phyloP scores from a whole-genome alignment of 2,329 filamentous ascomycete genomes.

The Neophaeococcomyces mojaviensis region DNA sequence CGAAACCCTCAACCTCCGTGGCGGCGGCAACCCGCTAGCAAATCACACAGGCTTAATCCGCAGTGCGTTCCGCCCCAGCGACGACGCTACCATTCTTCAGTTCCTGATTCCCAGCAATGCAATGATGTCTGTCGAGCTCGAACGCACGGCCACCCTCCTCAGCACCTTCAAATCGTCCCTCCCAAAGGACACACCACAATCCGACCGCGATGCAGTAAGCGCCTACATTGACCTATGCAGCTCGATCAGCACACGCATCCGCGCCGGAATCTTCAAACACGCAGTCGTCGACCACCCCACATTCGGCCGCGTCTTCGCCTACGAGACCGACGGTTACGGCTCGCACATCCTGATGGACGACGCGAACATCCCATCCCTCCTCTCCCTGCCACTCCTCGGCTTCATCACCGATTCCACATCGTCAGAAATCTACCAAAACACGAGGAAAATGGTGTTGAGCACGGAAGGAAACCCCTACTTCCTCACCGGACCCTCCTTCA shows the following conservation, averaged over 20 bases:
- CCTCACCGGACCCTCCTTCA: constrained; percentile 66
- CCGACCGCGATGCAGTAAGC: constrained; percentile 34
- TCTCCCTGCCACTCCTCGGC: constrained; percentile 53
- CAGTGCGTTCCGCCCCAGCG: constrained; percentile 87
- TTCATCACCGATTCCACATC: constrained; percentile 56
- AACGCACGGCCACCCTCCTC: constrained; percentile 65
- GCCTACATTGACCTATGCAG: constrained; percentile 34
- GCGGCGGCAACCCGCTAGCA: constrained; percentile 86
- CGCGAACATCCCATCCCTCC: constrained; percentile 56
- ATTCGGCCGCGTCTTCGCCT: constrained; percentile 56
- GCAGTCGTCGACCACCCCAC: constrained; percentile 53
- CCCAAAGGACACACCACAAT: constrained; percentile 3
- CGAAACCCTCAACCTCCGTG: constrained; percentile 75
- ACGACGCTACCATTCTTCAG: constrained; percentile 88
- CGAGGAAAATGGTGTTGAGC: constrained; percentile 70
- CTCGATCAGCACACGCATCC: constrained; percentile 57
- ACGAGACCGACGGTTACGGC: constrained; percentile 59
- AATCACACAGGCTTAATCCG: constrained; percentile 75
- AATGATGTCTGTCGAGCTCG: constrained; percentile 87
- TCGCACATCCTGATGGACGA: constrained; percentile 58
- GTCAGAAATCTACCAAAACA: constrained; percentile 79
- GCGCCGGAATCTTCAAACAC: constrained; percentile 73
- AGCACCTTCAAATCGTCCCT: constrained; percentile 28
- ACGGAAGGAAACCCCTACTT: constrained; percentile 82
- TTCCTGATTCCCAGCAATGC: constrained; percentile 95